Evolutionary conservation across 2,329 filamentous ascomycete species (phyloP), one percentile per base, ranked within the genome.

Genomic region (Fusarium sp.): DNA sequence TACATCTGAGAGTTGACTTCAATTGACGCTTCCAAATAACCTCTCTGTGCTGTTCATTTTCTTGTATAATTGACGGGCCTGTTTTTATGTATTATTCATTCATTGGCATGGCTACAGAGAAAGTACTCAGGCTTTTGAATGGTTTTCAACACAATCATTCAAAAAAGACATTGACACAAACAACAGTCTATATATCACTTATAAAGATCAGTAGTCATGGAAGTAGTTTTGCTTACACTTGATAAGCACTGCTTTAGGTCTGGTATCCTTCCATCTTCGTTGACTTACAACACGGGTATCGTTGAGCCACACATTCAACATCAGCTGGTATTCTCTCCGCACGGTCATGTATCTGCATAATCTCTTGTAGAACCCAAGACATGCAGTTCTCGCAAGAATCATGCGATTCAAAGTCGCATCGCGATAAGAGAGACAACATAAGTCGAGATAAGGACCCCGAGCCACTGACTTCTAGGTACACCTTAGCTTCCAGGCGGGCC

Each of bases 371-470:
- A 55, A 37, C 13, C 14, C 30, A 33, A 33, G 14, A 33, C 30
- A 33, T 45, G n/a, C 22, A 8, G 25, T 32, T 57, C 41, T 57
- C 32, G n/a, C 58, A 64, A 17, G 30, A 64, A 69, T 64, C 67
- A 60, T 61, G 58, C 66, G 62, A 63, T 60, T 45, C 23, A 56
- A 56, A 64, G 67, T 70, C 44, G 45, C 17, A 60, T 56, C 54
- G 23, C 33, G 44, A 54, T 55, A 32, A 35, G 19, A 27, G 15
- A 54, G 54, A 70, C 67, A 69, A 60, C 62, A 61, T 39, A 58
- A 43, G 39, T 48, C 25, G 3, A 65, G 67, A 70, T 70, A 70
- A 70, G 41, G 43, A 45, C 35, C 35, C 53, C 45, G 25, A 46
- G 11, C 20, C 44, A 47, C 35, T 8, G n/a, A 45, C 41, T 41